Percentiles rank a stretch among this genome's conserved stretches.
phyloP scores from a whole-genome alignment of 2,329 filamentous ascomycete genomes.

The Trichoderma brevicompactum region DNA sequence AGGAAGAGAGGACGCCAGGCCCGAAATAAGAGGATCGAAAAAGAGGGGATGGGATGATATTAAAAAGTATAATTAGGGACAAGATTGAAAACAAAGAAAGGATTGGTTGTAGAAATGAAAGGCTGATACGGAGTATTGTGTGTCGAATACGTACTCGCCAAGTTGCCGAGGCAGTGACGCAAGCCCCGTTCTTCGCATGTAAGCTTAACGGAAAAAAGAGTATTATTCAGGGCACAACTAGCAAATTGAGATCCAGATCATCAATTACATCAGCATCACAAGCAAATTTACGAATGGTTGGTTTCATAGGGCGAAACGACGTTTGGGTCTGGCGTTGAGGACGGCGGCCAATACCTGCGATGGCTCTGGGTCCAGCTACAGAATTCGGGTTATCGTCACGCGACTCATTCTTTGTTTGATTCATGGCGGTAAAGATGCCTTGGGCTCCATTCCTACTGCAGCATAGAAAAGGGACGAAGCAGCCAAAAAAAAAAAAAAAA shows the following conservation, averaged over 20 bases:
- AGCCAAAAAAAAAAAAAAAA: too few relatives aligned
- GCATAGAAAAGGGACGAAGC: background rate
- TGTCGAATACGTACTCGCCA: constrained; percentile 7
- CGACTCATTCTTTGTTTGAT: constrained; percentile 14
- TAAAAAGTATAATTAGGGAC: background rate
- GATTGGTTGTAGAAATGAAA: background rate
- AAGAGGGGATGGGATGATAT: constrained; percentile 1
- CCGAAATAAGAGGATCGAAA: background rate
- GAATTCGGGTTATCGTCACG: constrained; percentile 22
- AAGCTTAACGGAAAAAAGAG: background rate
- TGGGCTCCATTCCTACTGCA: constrained; percentile 15
- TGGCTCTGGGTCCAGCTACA: constrained; percentile 1
- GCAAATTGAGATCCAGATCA: background rate
- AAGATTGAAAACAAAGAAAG: background rate
- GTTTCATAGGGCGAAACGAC: background rate
- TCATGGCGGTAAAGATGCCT: constrained; percentile 21
- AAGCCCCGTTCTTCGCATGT: constrained; percentile 21
- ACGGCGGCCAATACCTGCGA: background rate
- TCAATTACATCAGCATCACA: constrained; percentile 25
- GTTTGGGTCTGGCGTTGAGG: background rate
- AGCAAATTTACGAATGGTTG: background rate
- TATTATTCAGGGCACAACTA: too few relatives aligned
- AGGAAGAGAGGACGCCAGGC: background rate
- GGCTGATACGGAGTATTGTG: background rate
- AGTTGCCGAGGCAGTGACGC: constrained; percentile 23